Base-by-base conservation (phyloP, 176 grass and related monocot species). In the Lolium multiflorum region DNA sequence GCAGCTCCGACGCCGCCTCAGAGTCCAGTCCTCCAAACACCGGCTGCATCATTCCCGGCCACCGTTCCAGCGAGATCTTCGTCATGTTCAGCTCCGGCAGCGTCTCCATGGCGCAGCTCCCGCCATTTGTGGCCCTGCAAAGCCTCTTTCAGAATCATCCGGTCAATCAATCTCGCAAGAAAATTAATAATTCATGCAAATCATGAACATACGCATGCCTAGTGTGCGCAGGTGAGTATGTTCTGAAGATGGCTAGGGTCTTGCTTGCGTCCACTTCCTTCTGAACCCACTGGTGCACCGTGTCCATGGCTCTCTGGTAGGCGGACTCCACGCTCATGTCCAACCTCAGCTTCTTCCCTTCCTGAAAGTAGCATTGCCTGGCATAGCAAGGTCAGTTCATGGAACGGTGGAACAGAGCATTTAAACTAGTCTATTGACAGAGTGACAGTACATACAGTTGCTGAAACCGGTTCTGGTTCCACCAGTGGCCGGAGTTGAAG, bases 401-500 rank as follows among this genome's bases (percentile, higher is more conserved):
- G 31, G 31, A 35, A n/a, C n/a, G n/a, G n/a, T n/a, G n/a, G n/a
- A n/a, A n/a, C n/a, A n/a, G n/a, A n/a, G n/a, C n/a, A 48, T 73
- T 13, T 24, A 17, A 55, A 64, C 24, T 64, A 64, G 61, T 28
- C 24, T 62, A 18, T 10, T 63, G 62, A 65, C 25, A 31, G 22
- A 63, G 25, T 14, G 10, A 4, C 10, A 49, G 24, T 3, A 56
- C 81, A 71, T 81, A 94, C 92, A 78, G 6, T 35, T 54, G 64
- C 17, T 50, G 48, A 20, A 90, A 84, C 80, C 87, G 88, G 16
- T 90, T 82, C 0, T 84, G 86, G 76, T 84, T 92, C 93, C 93
- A 92, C 93, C 90, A 95, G 22, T 95, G 93, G 0, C 93, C 93
- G 16, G 90, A 69, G 75, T 92, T 95, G 77, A 95, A 92, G 44